These are phyloP conservation scores for Paecilomyces sp. DNA, from an alignment of 2,329 filamentous ascomycete genomes.

Conservation along the genomic window DNA sequence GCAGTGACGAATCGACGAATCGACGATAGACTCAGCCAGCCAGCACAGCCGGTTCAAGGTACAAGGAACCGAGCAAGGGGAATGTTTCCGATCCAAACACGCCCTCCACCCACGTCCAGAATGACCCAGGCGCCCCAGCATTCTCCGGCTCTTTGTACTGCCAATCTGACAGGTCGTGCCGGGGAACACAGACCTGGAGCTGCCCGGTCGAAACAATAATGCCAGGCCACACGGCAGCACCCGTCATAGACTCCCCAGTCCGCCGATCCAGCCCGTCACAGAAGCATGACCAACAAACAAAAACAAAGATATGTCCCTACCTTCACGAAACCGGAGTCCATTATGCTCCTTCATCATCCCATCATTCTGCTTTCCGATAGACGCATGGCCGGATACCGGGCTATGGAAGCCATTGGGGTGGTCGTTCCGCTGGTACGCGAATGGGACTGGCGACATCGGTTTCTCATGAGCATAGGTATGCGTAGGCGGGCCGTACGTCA, in stretches of 20 bases:
- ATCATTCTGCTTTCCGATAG: constrained; percentile 12
- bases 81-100: neutral
- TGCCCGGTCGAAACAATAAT: neutral
- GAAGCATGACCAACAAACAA: constrained; percentile 1
- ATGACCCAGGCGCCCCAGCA: neutral
- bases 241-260: neutral
- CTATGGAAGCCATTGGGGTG: constrained; percentile 12
- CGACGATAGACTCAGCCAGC: too few species aligned
- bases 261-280: neutral
- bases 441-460: constrained; percentile 9
- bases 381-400: constrained; percentile 14
- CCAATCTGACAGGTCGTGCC: too few species aligned
- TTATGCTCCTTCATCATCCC: constrained; percentile 11
- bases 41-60: neutral
- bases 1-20: neutral
- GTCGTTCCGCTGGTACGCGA: constrained; percentile 16
- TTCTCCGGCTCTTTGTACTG: too few species aligned
- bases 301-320: constrained; percentile 14
- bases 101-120: neutral
- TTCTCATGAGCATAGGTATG: constrained; percentile 7
- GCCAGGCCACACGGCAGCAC: neutral
- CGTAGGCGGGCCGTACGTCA: constrained; percentile 5
- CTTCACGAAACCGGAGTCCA: constrained; percentile 16
- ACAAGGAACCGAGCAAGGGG: neutral
- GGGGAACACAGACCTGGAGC: neutral